phyloP scores from a whole-genome alignment of 2,329 filamentous ascomycete genomes.

The Ascochyta viciae-villosae region DNA sequence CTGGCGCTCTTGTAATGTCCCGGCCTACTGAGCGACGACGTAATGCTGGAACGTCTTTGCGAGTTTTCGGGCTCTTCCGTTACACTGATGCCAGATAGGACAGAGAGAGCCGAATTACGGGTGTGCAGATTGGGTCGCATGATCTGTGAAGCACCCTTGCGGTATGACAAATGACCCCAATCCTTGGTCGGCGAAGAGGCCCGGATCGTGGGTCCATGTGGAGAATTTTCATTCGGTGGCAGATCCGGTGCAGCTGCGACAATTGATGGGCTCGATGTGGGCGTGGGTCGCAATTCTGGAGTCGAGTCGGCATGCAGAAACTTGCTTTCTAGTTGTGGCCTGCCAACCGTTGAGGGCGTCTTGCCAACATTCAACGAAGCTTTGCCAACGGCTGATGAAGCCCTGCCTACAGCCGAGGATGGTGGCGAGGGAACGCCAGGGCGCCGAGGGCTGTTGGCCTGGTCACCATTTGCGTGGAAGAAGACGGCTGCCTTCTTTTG shows the following conservation, averaged over 20 bases:
- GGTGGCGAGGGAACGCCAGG: conserved; percentile 44
- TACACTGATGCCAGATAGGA: conserved; percentile 36
- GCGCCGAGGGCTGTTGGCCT: conserved; percentile 43
- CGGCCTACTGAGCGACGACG: conserved; percentile 36
- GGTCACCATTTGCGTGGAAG: conserved; percentile 60
- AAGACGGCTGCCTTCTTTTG: conserved; percentile 57
- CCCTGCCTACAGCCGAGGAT: conserved; percentile 34
- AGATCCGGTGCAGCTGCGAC: conserved; percentile 37
- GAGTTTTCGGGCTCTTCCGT: conserved; percentile 34
- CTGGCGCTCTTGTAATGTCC: conserved; percentile 51
- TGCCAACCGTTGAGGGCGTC: conserved; percentile 16
- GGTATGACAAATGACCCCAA: conserved; percentile 57
- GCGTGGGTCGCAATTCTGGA: conserved; percentile 49
- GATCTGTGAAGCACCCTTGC: conserved; percentile 58
- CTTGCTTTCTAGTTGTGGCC: conserved; percentile 55
- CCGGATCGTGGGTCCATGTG: conserved; percentile 34
- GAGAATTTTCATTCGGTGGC: conserved; percentile 20
- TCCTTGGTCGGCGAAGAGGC: conserved; percentile 56
- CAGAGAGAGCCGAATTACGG: conserved; percentile 43
- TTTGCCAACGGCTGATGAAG: conserved; percentile 6
- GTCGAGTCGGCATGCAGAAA: conserved; percentile 75
- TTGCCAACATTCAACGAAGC: conserved; percentile 17
- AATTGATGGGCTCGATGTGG: conserved; percentile 44
- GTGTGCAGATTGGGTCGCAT: conserved; percentile 49
- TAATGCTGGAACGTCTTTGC: conserved; percentile 43